Evolutionary conservation across 768 basidiomycete genomes (phyloP).

Genomic region (Jaapia argillacea): DNA sequence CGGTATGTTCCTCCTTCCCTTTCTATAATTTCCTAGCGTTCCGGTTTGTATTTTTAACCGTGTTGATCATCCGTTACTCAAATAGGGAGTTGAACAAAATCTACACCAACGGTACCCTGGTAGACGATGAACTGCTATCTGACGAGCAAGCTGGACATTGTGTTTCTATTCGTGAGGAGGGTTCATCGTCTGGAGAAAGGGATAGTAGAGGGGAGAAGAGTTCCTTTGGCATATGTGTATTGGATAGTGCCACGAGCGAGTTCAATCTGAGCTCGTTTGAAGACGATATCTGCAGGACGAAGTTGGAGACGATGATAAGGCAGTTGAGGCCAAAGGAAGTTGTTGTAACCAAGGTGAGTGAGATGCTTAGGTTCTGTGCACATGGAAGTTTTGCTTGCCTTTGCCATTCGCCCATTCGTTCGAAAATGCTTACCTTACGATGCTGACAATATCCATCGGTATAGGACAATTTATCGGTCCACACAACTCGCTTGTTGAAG

Average conservation of each 20-base stretch:
- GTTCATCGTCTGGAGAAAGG: conserved; percentile 15
- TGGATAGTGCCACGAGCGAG: conserved; percentile 93
- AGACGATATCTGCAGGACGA: conserved; percentile 89
- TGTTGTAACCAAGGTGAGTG: conserved; percentile 74
- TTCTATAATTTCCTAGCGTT: background rate
- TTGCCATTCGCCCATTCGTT: too few species aligned
- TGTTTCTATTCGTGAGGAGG: conserved; percentile 69
- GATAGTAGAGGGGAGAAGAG: conserved; percentile 36
- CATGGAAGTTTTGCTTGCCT: background rate
- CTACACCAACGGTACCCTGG: conserved; percentile 91
- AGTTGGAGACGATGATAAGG: conserved; percentile 86
- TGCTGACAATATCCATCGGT: too few species aligned
- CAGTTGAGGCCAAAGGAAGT: conserved; percentile 88
- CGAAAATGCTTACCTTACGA: too few species aligned
- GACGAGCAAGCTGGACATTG: conserved; percentile 97
- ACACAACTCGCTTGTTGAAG: conserved; percentile 77
- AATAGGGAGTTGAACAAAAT: conserved; percentile 86
- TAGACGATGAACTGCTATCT: conserved; percentile 79
- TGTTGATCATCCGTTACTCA: background rate
- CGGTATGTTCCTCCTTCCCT: conserved; percentile 32
- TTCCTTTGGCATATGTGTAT: conserved; percentile 79
- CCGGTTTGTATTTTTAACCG: too few species aligned
- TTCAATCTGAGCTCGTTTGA: conserved; percentile 86
- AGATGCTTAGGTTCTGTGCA: background rate
- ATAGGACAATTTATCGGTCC: conserved; percentile 79